Percentiles rank a stretch among this genome's conserved stretches.
These are phyloP conservation scores for Chaetoceros tenuissimus DNA, from an alignment of 108 stramenopile genomes.

Conservation along the genomic window DNA sequence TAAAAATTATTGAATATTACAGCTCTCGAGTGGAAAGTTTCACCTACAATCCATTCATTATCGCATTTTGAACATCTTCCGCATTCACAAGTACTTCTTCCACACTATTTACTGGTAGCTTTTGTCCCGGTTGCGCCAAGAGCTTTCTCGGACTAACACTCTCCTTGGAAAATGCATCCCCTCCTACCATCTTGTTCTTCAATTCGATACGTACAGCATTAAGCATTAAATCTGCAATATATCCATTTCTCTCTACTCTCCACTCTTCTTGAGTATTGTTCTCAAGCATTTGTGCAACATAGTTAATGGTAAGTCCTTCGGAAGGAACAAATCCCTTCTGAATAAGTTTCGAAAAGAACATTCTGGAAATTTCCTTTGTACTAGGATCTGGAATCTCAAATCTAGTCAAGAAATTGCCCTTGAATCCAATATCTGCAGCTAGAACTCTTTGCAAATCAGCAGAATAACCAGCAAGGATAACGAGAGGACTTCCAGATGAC, in stretches of 20 bases:
- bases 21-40: not conserved
- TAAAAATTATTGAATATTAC: too few relatives aligned
- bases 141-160: conserved; percentile 48
- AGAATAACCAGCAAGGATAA: conserved; percentile 63
- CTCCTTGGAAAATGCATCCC: conserved; percentile 44
- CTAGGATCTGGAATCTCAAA: conserved; percentile 77
- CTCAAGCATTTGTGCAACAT: conserved; percentile 59
- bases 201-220: conserved; percentile 59
- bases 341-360: conserved; percentile 64
- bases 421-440: conserved; percentile 74
- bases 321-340: conserved; percentile 59
- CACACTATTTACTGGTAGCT: conserved; percentile 61
- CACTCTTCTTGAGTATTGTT: conserved; percentile 76
- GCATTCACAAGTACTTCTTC: conserved; percentile 79
- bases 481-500: conserved; percentile 50
- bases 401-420: conserved; percentile 59
- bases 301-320: conserved; percentile 63
- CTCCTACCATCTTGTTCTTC: conserved; percentile 41
- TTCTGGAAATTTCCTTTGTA: conserved; percentile 62
- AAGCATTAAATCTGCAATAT: conserved; percentile 65
- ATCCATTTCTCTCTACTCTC: conserved; percentile 75
- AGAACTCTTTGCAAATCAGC: conserved; percentile 69
- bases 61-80: conserved; percentile 86
- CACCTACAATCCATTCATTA: conserved; percentile 76
- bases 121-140: conserved; percentile 55